Evolutionary conservation across 352 stramenopile genomes (phyloP), one percentile per base, ranked within the genome.

Genomic region (Globisporangium nagaii): DNA sequence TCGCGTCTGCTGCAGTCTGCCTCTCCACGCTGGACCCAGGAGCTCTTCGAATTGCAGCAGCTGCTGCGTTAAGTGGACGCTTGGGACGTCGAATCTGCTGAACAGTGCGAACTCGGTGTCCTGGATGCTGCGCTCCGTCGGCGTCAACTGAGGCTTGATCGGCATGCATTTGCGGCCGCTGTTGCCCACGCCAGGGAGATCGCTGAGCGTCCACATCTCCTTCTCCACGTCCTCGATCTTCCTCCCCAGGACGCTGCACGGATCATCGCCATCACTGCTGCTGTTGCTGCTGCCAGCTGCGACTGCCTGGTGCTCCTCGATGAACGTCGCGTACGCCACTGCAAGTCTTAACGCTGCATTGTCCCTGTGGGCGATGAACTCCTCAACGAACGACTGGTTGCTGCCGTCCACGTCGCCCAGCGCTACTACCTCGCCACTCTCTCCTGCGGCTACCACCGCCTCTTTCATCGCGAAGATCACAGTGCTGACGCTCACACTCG

Each of bases 121-220:
- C 7, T 71, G 60, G 37, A 88, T 65, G 34, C 65, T 73, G 24
- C 79, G 77, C 43, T 83, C 72, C 1, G 69, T 56, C 9, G 60
- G 36, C 1, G 66, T 68, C 2, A 81, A 51, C 27, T 48, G 52
- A 17, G 82, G 60, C 10, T 53, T 41, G 27, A 68, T 24, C 5
- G 82, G 82, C 63, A 92, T 79, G 0, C 56, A 58, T 37, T 88
- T 88, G 39, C 82, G 66, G 0, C 82, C 82, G n/a, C 45, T 44
- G 39, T 88, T 87, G 19, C 79, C 77, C 9, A 89, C 73, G 20
- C 82, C 82, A n/a, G 75, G 77, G 3, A 90, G 63, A 49, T 92
- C 78, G 27, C 67, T 80, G 37, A 30, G 42, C 7, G 47, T 49
- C 82, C 79, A 92, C 54, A 90, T 77, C 5, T 50, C 27, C 22